phyloP scores from a whole-genome alignment of 306 rosid genomes.

The Echinosophora koreensis region DNA sequence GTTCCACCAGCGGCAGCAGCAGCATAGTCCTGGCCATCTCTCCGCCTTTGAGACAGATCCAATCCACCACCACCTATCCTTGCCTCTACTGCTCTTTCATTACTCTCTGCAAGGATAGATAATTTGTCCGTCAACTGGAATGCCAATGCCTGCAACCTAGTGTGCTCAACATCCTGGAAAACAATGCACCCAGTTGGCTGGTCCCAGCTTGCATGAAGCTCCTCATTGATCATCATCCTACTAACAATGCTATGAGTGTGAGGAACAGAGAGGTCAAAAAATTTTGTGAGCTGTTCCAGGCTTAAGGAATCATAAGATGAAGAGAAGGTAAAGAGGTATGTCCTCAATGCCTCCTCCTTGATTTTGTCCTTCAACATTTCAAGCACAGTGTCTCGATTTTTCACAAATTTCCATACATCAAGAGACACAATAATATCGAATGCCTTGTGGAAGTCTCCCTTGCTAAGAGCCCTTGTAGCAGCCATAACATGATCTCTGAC shows the following conservation, averaged over 20 bases:
- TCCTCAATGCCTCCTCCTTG: conserved; percentile 93
- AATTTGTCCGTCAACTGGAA: conserved; percentile 89
- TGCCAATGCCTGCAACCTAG: conserved; percentile 79
- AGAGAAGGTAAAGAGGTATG: conserved; percentile 86
- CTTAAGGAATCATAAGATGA: conserved; percentile 84
- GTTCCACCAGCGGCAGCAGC: conserved; percentile 60
- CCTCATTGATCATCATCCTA: conserved; percentile 95
- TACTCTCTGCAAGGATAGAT: conserved; percentile 83
- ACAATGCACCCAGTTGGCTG: conserved; percentile 66
- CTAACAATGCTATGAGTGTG: conserved; percentile 76
- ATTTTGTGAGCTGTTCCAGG: conserved; percentile 69
- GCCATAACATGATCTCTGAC: conserved; percentile 96
- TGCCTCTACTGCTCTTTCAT: conserved; percentile 91
- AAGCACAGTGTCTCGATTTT: conserved; percentile 64
- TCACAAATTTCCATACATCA: conserved; percentile 89
- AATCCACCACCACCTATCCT: conserved; percentile 87
- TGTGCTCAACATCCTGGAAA: conserved; percentile 66
- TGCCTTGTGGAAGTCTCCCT: conserved; percentile 81
- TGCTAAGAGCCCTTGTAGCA: conserved; percentile 80
- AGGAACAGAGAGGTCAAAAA: conserved; percentile 78
- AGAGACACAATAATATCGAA: conserved; percentile 76
- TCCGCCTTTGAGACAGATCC: conserved; percentile 81
- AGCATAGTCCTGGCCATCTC: conserved; percentile 87
- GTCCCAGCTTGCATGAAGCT: conserved; percentile 86
- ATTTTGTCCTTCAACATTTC: conserved; percentile 84